Conservation (phyloP, 805 yeast species). For the Tetrapisispora taiwanensis region DNA sequence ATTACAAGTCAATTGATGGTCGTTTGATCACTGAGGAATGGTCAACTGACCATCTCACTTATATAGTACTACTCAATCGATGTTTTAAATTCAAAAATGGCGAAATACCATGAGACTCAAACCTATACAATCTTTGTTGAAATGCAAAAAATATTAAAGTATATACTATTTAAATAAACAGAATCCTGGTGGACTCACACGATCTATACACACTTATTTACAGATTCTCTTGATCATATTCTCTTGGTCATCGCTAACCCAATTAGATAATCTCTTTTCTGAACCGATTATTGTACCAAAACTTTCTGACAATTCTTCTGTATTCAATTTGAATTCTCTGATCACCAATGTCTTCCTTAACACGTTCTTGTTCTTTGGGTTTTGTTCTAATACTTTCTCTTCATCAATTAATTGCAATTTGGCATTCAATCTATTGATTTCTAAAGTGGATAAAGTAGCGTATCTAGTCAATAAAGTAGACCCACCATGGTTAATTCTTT, state of each 20-base stretch:
- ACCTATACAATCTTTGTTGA: too few species aligned
- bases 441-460: conserved; percentile 36
- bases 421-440: conserved; percentile 12
- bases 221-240: conserved; percentile 37
- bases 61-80: too few species aligned
- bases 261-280: conserved; percentile 49
- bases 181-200: too few species aligned
- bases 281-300: conserved; percentile 26
- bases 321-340: conserved; percentile 36
- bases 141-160: too few species aligned
- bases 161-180: too few species aligned
- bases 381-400: conserved; percentile 6
- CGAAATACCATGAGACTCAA: too few species aligned
- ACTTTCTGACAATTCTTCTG: conserved; percentile 18
- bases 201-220: conserved; percentile 3
- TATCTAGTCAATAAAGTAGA: conserved; percentile 50
- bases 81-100: too few species aligned
- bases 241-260: conserved; percentile 46
- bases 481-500: conserved; percentile 47
- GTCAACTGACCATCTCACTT: too few species aligned
- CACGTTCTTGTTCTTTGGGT: conserved; percentile 11
- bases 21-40: too few species aligned
- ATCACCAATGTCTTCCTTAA: conserved; percentile 26
- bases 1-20: too few species aligned
- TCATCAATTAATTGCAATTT: conserved; percentile 4